Evolutionary conservation across 176 grass and related monocot genomes (phyloP), one percentile per base, ranked within the genome.

Genomic region (Oryza meyeriana): DNA sequence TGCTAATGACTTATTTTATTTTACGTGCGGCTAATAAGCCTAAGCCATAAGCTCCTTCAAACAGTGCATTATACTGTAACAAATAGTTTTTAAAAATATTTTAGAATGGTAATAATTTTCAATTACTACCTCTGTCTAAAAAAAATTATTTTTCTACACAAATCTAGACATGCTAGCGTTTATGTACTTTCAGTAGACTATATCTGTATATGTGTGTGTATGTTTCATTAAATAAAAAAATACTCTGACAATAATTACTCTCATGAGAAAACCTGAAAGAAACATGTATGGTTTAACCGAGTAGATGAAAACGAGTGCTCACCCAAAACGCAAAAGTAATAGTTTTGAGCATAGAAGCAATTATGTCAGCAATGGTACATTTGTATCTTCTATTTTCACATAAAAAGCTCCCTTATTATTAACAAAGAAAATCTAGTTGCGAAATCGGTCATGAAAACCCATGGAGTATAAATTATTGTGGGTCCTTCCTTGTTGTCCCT

Each of bases 401-500:
- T 8, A 28, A 34, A 31, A 47, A 24, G 10, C 12, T 29, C 48
- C 48, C 64, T 25, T 20, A 41, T 27, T 35, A 50, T 26, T 13
- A 24, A 55, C 8, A 71, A 77, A 36, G 0, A n/a, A 38, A 40
- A 76, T 71, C 14, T 26, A 24, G 8, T 35, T 64, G 32, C 9
- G 8, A 24, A 26, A 48, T 24, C 28, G 18, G 27, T 36, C 7
- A n/a, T 20, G 32, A 35, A 13, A 71, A 70, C 50, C 20, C 50
- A 57, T 22, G 0, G 3, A 71, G n/a, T 26, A 38, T 67, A 41
- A 52, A 83, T 39, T 79, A 52, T 10, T 11, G 2, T 24, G 40
- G 79, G 32, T 3, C 26, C 22, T 79, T 73, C 79, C 67, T 78
- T 79, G 58, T 66, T 72, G 75, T 42, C 20, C 42, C 42, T 32